These are phyloP conservation scores for Epichloe hybrida DNA, from an alignment of 2,329 filamentous ascomycete species.

Conservation along the genomic window DNA sequence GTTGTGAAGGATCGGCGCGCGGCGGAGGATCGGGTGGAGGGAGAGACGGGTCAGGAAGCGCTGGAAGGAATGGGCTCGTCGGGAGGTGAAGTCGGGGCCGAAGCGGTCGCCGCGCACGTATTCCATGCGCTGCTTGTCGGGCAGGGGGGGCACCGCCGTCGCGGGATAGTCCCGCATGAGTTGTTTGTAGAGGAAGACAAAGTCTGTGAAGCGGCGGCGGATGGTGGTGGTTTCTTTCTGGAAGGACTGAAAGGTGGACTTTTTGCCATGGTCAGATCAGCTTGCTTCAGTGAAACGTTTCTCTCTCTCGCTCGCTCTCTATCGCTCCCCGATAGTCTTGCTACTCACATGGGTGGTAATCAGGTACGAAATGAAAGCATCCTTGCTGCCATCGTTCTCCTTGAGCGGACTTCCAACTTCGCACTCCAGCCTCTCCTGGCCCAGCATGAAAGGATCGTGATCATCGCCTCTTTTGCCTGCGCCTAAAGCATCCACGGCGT, in stretches of 20 bases:
- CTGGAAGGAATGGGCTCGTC: slow-evolving; percentile 79
- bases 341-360: slow-evolving; percentile 68
- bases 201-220: slow-evolving; percentile 91
- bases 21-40: slow-evolving; percentile 76
- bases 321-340: neutral
- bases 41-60: slow-evolving; percentile 80
- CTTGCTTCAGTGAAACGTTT: neutral
- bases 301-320: neutral
- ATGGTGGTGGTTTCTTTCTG: slow-evolving; percentile 67
- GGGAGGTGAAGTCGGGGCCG: slow-evolving; percentile 77
- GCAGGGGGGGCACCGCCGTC: slow-evolving; percentile 84
- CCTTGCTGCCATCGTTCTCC: slow-evolving; percentile 92
- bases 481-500: slow-evolving; percentile 32
- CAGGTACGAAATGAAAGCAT: slow-evolving; percentile 90
- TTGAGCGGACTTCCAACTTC: slow-evolving; percentile 74
- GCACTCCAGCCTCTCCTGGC: slow-evolving; percentile 68
- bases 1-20: slow-evolving; percentile 67
- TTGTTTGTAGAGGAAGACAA: slow-evolving; percentile 89
- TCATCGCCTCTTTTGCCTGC: slow-evolving; percentile 25
- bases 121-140: slow-evolving; percentile 98
- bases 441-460: slow-evolving; percentile 48
- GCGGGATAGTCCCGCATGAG: slow-evolving; percentile 79
- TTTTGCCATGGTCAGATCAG: neutral
- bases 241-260: slow-evolving; percentile 94
- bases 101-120: slow-evolving; percentile 96